These are phyloP conservation scores for Rhodamnia argentea DNA, from an alignment of 345 rosid genomes.

Conservation along the genomic window DNA sequence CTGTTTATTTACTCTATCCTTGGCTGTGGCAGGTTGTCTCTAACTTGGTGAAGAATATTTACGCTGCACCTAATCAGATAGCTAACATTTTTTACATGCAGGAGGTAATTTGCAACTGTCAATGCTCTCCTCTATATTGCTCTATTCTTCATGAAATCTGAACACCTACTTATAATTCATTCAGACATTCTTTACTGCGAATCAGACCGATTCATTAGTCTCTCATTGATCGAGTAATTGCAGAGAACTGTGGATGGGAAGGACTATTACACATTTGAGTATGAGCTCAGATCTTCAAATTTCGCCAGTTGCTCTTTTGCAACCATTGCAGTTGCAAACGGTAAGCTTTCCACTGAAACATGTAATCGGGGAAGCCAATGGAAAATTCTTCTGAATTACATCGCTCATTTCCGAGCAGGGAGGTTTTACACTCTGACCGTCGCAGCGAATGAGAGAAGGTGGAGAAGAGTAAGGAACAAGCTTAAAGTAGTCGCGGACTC, in stretches of 20 bases:
- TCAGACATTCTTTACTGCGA: neutral
- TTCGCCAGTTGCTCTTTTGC: slow-evolving; percentile 59
- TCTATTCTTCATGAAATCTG: neutral
- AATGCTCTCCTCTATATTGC: neutral
- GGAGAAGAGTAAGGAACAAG: slow-evolving; percentile 51
- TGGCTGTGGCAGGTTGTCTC: slow-evolving; percentile 35
- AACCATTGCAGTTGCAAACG: slow-evolving; percentile 64
- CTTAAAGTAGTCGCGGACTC: slow-evolving; percentile 78
- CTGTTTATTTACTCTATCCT: neutral
- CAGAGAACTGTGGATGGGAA: slow-evolving; percentile 65
- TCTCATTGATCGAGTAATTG: neutral
- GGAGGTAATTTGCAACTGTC: slow-evolving; percentile 37
- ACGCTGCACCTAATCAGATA: slow-evolving; percentile 67
- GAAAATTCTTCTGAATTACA: neutral
- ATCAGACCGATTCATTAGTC: neutral
- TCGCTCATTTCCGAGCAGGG: slow-evolving; percentile 12
- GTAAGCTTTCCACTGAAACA: slow-evolving; percentile 12
- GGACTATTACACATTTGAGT: slow-evolving; percentile 76
- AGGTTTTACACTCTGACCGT: slow-evolving; percentile 69
- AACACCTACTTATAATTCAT: neutral
- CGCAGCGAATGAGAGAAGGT: slow-evolving; percentile 65
- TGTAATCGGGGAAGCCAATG: neutral
- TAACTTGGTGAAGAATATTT: slow-evolving; percentile 46
- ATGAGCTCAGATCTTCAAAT: slow-evolving; percentile 55
- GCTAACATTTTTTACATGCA: slow-evolving; percentile 48